Evolutionary conservation across 179 eudicot genomes (phyloP).

Genomic region (Amaranthus tricolor): DNA sequence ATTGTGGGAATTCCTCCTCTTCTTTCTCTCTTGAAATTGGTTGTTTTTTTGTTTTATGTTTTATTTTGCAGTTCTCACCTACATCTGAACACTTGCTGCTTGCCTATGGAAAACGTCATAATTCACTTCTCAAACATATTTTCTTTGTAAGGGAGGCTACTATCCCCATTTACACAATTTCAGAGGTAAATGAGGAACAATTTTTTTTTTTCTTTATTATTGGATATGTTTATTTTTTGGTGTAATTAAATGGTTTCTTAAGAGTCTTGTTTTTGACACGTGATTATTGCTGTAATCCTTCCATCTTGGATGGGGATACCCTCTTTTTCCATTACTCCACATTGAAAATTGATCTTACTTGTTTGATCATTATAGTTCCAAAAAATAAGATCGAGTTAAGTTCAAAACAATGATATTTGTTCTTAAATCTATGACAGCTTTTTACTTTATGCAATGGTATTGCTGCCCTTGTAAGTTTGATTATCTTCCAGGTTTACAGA

Average conservation of each 20-base stretch:
- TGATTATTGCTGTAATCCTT: not conserved
- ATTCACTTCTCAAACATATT: conserved; percentile 80
- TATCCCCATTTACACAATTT: conserved; percentile 75
- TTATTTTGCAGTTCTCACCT: conserved; percentile 75
- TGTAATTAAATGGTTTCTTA: not conserved
- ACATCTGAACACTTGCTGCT: conserved; percentile 91
- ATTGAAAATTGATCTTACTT: not conserved
- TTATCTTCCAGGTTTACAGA: conserved; percentile 48
- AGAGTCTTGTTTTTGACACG: not conserved
- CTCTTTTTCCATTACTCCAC: not conserved
- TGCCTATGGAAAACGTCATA: conserved; percentile 90
- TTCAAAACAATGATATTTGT: not conserved
- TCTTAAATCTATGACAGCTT: not conserved
- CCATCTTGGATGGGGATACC: not conserved
- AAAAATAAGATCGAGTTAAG: not conserved
- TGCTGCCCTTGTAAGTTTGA: not conserved
- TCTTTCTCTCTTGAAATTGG: not conserved
- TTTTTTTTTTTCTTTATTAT: not conserved
- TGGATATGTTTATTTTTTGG: not conserved
- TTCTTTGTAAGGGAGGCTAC: conserved; percentile 74
- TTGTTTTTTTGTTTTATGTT: not conserved
- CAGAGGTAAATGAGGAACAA: conserved; percentile 53
- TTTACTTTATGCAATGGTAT: not conserved
- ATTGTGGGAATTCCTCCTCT: not conserved
- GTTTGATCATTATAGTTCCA: not conserved